Base-by-base conservation (phyloP, 2,329 filamentous ascomycete genomes). In the Alternaria triticina region DNA sequence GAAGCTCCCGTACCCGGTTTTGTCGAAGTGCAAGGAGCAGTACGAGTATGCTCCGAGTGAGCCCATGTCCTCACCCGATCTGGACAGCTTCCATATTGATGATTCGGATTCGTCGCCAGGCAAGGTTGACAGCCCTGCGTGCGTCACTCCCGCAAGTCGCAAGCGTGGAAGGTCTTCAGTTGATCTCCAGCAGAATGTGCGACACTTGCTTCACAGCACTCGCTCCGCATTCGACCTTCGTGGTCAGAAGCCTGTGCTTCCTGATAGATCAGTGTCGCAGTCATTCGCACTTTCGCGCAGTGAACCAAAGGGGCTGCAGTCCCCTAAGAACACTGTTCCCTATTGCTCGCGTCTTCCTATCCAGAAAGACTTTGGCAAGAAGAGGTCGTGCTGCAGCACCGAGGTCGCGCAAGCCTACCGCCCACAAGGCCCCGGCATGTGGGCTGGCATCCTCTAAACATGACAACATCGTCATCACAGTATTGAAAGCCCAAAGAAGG, bases 111-210 rank as follows among this genome's bases (percentile, higher is more conserved):
- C 70, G 15, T 74, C 71, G 7, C 70, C 74, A 6, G 65, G 69
- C 56, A 71, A 69, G 57, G 65, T 73, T 20, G 72, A 76, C 43
- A 77, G 74, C 61, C 74, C 74, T 30, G 56, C 65, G n/a, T 64
- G 69, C 10, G 67, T 66, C 40, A 60, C 68, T 40, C 62, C 68
- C 43, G 58, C 70, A 25, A 82, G 67, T 72, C 83, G 57, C 62
- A 91, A 91, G 83, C 86, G 90, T 69, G 87, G 86, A 72, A 84
- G 89, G 54, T 84, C 88, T 8, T 90, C 88, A 13, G 83, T 86
- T 59, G 89, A 91, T 61, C 72, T 81, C 81, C 89, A 91, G 73
- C 88, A 91, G 63, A 89, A 90, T 62, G 89, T 92, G 11, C 88
- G 89, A 57, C 86, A 89, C 56, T 83, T 91, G 70, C 81, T 92